Conservation (phyloP, 441 rosid genomes). For the Gossypium trilobum region DNA sequence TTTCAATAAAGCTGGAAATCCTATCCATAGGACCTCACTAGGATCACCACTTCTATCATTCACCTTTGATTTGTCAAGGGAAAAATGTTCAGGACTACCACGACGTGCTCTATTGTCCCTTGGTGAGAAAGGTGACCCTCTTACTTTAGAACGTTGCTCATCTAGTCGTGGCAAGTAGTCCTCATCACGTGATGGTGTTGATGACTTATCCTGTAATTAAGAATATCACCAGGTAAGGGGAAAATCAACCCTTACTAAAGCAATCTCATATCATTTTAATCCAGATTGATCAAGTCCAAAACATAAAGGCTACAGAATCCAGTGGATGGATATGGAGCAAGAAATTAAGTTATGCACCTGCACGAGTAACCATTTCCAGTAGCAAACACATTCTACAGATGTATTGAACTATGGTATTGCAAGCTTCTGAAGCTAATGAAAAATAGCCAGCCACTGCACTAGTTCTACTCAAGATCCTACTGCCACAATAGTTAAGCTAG, state of each 20-base stretch:
- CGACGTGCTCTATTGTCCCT: slow-evolving; percentile 54
- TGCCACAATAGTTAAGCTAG: not conserved
- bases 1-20: slow-evolving; percentile 73
- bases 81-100: slow-evolving; percentile 54
- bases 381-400: not conserved
- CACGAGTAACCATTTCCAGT: slow-evolving; percentile 6
- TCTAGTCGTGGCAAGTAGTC: slow-evolving; percentile 48
- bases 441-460: not conserved
- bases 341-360: not conserved
- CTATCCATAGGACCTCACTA: slow-evolving; percentile 88
- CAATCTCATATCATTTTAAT: slow-evolving; percentile 15
- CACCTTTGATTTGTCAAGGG: slow-evolving; percentile 46
- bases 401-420: slow-evolving; percentile 2
- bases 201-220: slow-evolving; percentile 73
- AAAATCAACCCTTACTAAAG: slow-evolving; percentile 21
- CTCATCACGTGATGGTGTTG: slow-evolving; percentile 44
- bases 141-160: slow-evolving; percentile 45
- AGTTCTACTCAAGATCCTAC: not conserved
- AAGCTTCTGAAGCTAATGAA: slow-evolving; percentile 7
- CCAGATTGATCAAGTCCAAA: slow-evolving; percentile 8
- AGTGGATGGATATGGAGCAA: not conserved
- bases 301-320: slow-evolving; percentile 4
- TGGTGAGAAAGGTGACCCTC: slow-evolving; percentile 59
- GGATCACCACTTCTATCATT: slow-evolving; percentile 64
- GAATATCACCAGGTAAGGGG: slow-evolving; percentile 39